Percentiles rank a stretch among this genome's conserved stretches.
Evolutionary conservation across 2,329 filamentous ascomycete genomes (phyloP).

Genomic region (Acephala macrosclerotiorum): DNA sequence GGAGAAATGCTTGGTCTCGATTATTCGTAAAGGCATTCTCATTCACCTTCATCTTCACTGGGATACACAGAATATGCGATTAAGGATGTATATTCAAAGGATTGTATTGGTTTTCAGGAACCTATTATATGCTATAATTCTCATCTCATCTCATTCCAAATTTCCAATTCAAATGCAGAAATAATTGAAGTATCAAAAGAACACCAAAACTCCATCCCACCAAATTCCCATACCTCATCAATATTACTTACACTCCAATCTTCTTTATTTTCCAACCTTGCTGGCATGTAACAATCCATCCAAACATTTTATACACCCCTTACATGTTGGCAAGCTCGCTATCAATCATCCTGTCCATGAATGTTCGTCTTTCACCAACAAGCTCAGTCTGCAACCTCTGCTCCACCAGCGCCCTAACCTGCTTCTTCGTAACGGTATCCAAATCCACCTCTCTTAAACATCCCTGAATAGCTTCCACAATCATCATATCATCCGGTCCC

Average conservation of each 20-base stretch:
- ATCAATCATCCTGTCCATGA: slow-evolving; percentile 94
- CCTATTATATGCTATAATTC: slow-evolving; percentile 12
- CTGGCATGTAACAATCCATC: not conserved
- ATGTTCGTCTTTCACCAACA: slow-evolving; percentile 82
- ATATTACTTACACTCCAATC: not conserved
- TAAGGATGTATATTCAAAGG: slow-evolving; percentile 1
- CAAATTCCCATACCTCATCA: slow-evolving; percentile 3
- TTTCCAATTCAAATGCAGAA: not conserved
- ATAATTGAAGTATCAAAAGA: not conserved
- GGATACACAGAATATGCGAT: too few species aligned
- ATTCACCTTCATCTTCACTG: too few species aligned
- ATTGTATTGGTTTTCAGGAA: slow-evolving; percentile 2
- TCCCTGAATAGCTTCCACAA: slow-evolving; percentile 82
- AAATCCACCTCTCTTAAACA: slow-evolving; percentile 90
- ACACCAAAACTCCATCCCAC: slow-evolving; percentile 8
- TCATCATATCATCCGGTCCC: slow-evolving; percentile 80
- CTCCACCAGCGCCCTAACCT: slow-evolving; percentile 89
- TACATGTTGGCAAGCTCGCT: slow-evolving; percentile 93
- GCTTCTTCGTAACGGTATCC: slow-evolving; percentile 98
- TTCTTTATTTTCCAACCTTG: not conserved
- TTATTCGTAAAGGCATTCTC: too few species aligned
- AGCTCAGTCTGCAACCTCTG: slow-evolving; percentile 88
- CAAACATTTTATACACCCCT: slow-evolving; percentile 12
- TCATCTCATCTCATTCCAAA: slow-evolving; percentile 9
- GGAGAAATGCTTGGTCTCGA: too few species aligned